These are phyloP conservation scores for Boechera divaricarpa DNA, from an alignment of 345 rosid genomes.

Conservation along the genomic window DNA sequence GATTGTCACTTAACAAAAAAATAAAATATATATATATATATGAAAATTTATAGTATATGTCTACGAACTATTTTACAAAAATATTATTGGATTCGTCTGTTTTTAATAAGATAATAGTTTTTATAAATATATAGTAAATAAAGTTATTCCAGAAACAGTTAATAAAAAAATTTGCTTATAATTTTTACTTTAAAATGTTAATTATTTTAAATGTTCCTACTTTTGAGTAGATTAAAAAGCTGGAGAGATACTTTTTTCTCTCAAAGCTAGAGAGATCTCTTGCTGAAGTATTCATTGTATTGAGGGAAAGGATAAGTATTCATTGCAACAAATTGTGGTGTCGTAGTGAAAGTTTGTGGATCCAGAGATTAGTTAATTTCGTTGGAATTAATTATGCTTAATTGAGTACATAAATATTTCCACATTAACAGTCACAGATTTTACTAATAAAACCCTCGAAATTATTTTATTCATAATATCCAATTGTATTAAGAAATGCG, in stretches of 20 bases:
- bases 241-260: neutral
- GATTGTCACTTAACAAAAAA: neutral
- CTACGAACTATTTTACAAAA: neutral
- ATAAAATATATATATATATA: neutral
- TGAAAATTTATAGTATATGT: neutral
- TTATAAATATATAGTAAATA: neutral
- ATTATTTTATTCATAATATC: conserved; percentile 32
- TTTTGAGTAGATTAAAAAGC: conserved; percentile 6
- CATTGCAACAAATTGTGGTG: conserved; percentile 3
- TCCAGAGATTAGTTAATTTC: neutral
- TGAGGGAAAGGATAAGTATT: neutral
- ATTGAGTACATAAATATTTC: neutral
- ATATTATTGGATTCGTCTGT: neutral
- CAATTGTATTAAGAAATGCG: conserved; percentile 26
- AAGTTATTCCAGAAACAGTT: neutral
- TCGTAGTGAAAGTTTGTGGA: conserved; percentile 7
- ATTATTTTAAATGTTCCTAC: neutral
- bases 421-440: neutral
- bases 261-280: conserved; percentile 21
- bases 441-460: conserved; percentile 12
- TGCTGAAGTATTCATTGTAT: conserved; percentile 19
- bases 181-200: neutral
- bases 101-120: neutral
- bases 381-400: neutral
- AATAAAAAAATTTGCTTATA: neutral